Evolutionary conservation across 345 rosid species (phyloP).

Genomic region (Gossypium arboreum): DNA sequence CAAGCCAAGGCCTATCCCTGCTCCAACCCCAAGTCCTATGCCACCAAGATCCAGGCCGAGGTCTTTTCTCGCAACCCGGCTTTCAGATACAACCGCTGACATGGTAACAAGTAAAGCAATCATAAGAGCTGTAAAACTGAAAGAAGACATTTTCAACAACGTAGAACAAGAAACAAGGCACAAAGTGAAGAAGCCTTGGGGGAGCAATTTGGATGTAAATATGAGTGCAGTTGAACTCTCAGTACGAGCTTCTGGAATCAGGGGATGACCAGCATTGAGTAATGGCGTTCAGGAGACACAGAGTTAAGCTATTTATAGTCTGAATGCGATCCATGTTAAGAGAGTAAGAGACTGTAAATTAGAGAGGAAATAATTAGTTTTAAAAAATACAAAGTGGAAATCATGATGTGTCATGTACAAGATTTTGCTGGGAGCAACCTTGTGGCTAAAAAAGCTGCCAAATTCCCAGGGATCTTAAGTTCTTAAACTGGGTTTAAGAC

Average conservation of each 20-base stretch:
- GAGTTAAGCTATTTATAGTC: background rate
- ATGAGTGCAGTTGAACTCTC: background rate
- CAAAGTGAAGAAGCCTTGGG: background rate
- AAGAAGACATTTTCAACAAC: background rate
- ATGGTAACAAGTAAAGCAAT: background rate
- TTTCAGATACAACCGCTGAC: constrained; percentile 20
- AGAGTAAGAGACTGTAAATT: background rate
- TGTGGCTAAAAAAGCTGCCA: constrained; percentile 1
- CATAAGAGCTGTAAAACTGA: background rate
- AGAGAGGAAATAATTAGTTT: background rate
- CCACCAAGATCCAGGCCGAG: constrained; percentile 27
- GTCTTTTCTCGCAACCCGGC: constrained; percentile 32
- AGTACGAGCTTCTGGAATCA: background rate
- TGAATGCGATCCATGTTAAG: background rate
- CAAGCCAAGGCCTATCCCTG: constrained; percentile 32
- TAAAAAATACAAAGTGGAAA: background rate
- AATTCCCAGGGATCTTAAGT: background rate
- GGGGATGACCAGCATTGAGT: background rate
- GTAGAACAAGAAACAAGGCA: background rate
- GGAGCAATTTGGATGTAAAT: background rate
- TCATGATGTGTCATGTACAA: background rate
- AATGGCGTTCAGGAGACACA: background rate
- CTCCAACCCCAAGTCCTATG: constrained; percentile 23
- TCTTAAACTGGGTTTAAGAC: background rate
- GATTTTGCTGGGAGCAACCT: background rate